A percentile compares a stretch with the other conserved stretches of the same genome.
Conservation (phyloP, 2,329 filamentous ascomycete species). For the Trichophyton mentagrophytes region DNA sequence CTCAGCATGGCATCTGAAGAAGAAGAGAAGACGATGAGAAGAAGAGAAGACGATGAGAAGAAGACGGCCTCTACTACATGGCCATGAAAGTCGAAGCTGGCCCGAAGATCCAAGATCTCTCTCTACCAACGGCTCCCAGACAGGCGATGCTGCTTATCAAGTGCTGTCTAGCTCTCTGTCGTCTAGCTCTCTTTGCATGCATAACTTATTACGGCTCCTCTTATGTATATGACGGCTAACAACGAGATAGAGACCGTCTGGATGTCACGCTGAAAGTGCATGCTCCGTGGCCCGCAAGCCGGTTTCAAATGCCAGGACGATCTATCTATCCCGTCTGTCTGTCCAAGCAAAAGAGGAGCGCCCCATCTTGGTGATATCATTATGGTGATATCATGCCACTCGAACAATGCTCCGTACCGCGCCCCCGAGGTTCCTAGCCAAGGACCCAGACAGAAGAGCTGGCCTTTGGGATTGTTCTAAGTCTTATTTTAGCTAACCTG, state of each 20-base stretch:
- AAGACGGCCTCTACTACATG: not conserved
- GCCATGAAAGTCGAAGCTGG: not conserved
- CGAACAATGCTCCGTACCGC: constrained; percentile 13
- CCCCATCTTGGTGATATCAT: not conserved
- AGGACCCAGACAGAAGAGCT: constrained; percentile 16
- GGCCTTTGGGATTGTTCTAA: constrained; percentile 23
- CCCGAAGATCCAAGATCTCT: not conserved
- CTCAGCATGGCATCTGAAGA: no score
- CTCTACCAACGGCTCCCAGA: not conserved
- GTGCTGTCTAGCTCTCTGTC: constrained; percentile 6
- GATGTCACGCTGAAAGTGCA: constrained; percentile 19
- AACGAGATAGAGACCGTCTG: constrained; percentile 11
- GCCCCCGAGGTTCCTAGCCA: constrained; percentile 20
- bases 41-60: no score
- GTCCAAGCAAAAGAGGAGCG: not conserved
- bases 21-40: no score
- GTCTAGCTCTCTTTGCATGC: not conserved
- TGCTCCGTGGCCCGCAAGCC: constrained; percentile 28
- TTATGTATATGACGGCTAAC: not conserved
- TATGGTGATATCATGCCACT: constrained; percentile 34
- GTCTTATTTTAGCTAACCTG: no score
- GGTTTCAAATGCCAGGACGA: constrained; percentile 21
- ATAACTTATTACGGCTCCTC: not conserved
- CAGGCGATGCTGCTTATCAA: constrained; percentile 8
- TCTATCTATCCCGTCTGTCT: constrained; percentile 17